phyloP scores from a whole-genome alignment of 371 early-diverging fungal genomes.

The Chytridium lagenaria region DNA sequence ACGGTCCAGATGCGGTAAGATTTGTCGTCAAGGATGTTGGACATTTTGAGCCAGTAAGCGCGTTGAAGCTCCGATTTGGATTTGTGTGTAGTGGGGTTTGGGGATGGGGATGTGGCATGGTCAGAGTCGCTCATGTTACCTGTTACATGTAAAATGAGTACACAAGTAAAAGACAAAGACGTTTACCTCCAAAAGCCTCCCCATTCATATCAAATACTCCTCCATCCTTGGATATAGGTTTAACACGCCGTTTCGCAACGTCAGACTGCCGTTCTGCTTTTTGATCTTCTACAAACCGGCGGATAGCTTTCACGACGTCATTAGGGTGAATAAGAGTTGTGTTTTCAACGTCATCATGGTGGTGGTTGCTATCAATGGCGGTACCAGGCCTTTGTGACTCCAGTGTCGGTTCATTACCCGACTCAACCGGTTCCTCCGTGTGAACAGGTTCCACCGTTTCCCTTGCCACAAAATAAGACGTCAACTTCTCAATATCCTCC shows the following conservation, averaged over 20 bases:
- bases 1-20: slow-evolving; percentile 55
- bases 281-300: slow-evolving; percentile 49
- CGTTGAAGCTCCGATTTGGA: slow-evolving; percentile 26
- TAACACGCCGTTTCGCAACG: neutral
- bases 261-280: slow-evolving; percentile 15
- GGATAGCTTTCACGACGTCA: slow-evolving; percentile 50
- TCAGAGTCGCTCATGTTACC: slow-evolving; percentile 13
- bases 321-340: slow-evolving; percentile 50
- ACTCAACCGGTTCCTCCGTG: neutral
- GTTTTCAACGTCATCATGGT: slow-evolving; percentile 16
- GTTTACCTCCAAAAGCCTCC: neutral
- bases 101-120: neutral
- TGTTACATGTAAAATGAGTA: neutral
- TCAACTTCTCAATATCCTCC: slow-evolving; percentile 55
- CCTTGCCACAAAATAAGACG: slow-evolving; percentile 46
- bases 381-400: neutral
- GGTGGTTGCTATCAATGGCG: neutral
- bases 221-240: slow-evolving; percentile 11
- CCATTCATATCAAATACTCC: slow-evolving; percentile 8
- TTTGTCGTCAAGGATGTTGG: slow-evolving; percentile 51
- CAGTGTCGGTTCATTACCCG: neutral
- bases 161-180: neutral
- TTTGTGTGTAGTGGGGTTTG: neutral
- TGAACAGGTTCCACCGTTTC: neutral
- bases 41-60: slow-evolving; percentile 57